Conservation (phyloP, 306 rosid genomes). For the Elaeagnus macrophylla region DNA sequence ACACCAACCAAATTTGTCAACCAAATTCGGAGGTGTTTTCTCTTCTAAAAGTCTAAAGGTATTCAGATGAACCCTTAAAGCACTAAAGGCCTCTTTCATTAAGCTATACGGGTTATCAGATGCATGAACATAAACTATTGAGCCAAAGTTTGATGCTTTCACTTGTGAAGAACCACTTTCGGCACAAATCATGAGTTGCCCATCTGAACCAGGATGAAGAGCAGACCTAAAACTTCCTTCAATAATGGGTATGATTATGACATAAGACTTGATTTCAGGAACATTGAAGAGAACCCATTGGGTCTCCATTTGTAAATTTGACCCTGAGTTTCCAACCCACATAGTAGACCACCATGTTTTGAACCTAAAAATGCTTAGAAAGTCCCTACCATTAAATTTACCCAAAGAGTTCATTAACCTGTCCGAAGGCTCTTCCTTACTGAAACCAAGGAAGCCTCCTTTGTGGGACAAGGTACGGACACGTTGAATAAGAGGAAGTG, state of each 20-base stretch:
- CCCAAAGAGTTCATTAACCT: slow-evolving; percentile 59
- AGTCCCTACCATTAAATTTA: slow-evolving; percentile 40
- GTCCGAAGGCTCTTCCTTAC: slow-evolving; percentile 34
- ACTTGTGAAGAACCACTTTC: slow-evolving; percentile 70
- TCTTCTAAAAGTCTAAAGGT: slow-evolving; percentile 72
- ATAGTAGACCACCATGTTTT: slow-evolving; percentile 97
- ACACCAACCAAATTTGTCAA: slow-evolving; percentile 88
- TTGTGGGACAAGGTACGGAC: slow-evolving; percentile 40
- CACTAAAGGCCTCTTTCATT: slow-evolving; percentile 73
- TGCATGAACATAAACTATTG: slow-evolving; percentile 56
- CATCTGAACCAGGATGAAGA: slow-evolving; percentile 58
- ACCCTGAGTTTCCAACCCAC: slow-evolving; percentile 84
- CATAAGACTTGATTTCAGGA: slow-evolving; percentile 60
- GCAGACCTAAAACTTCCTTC: slow-evolving; percentile 66
- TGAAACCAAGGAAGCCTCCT: slow-evolving; percentile 78
- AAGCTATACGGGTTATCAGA: slow-evolving; percentile 63
- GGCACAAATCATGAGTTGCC: slow-evolving; percentile 46
- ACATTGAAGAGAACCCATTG: slow-evolving; percentile 67
- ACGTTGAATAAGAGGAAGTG: slow-evolving; percentile 41
- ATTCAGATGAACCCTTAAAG: slow-evolving; percentile 58
- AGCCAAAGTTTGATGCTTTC: slow-evolving; percentile 34
- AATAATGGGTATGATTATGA: slow-evolving; percentile 52
- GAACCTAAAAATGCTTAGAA: slow-evolving; percentile 70
- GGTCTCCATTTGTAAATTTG: slow-evolving; percentile 77
- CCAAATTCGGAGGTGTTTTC: slow-evolving; percentile 42